phyloP scores from a whole-genome alignment of 176 grass and related monocot genomes.

The Elaeis guineensis region DNA sequence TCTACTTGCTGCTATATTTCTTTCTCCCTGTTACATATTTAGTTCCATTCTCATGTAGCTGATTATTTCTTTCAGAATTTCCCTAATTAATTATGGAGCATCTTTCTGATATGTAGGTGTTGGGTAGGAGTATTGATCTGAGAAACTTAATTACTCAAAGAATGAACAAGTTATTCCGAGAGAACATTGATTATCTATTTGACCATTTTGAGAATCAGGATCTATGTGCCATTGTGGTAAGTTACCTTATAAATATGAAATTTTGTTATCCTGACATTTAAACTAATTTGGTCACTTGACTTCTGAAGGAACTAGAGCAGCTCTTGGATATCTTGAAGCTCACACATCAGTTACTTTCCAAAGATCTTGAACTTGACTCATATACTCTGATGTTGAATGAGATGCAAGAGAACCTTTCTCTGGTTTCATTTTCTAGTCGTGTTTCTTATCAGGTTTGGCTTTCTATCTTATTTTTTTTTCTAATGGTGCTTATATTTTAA shows the following conservation, averaged over 20 bases:
- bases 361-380: slow-evolving; percentile 88
- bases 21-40: too few relatives aligned
- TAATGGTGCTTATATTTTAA: slow-evolving; percentile 13
- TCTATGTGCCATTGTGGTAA: slow-evolving; percentile 89
- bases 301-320: slow-evolving; percentile 74
- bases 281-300: slow-evolving; percentile 6
- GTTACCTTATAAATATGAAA: slow-evolving; percentile 18
- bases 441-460: slow-evolving; percentile 74
- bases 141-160: slow-evolving; percentile 92
- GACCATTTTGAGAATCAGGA: slow-evolving; percentile 80
- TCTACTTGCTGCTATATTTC: too few relatives aligned
- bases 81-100: too few relatives aligned
- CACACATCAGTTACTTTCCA: slow-evolving; percentile 77
- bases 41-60: too few relatives aligned
- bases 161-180: slow-evolving; percentile 95
- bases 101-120: slow-evolving; percentile 40
- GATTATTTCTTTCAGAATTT: too few relatives aligned
- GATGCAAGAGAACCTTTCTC: slow-evolving; percentile 95
- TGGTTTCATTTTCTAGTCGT: slow-evolving; percentile 98
- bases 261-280: background rate
- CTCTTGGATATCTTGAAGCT: slow-evolving; percentile 95
- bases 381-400: slow-evolving; percentile 86
- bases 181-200: slow-evolving; percentile 94
- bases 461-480: slow-evolving; percentile 1
- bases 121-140: slow-evolving; percentile 88